phyloP scores from a whole-genome alignment of 257 asterid genomes.

The Solanum ahanhuiri region DNA sequence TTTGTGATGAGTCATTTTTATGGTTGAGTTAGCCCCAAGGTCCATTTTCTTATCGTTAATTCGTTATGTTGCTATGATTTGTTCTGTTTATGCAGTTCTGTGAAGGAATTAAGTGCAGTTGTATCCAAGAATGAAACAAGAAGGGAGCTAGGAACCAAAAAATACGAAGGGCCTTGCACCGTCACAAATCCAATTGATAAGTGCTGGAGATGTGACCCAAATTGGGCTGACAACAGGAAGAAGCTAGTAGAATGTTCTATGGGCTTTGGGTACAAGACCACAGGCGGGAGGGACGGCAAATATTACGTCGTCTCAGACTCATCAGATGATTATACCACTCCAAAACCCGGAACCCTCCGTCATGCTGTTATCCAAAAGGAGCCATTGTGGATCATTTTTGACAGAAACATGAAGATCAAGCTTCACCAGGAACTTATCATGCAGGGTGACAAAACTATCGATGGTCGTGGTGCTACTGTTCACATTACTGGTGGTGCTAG shows the following conservation, averaged over 20 bases:
- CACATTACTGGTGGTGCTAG: conserved; percentile 21
- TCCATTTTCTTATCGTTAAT: not conserved
- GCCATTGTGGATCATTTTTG: conserved; percentile 26
- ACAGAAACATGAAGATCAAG: conserved; percentile 10
- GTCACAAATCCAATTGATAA: conserved; percentile 44
- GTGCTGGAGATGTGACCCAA: conserved; percentile 28
- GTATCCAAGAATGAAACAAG: conserved; percentile 19
- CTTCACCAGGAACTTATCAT: conserved; percentile 20
- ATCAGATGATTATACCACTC: conserved; percentile 13
- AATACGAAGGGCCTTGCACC: conserved; percentile 31
- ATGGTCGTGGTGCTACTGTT: conserved; percentile 21
- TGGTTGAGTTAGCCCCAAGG: not conserved
- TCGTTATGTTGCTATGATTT: not conserved
- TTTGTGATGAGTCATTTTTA: not conserved
- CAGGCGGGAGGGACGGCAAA: conserved; percentile 15
- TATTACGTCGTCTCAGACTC: conserved; percentile 10
- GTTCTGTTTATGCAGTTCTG: not conserved
- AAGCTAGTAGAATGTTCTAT: conserved; percentile 20
- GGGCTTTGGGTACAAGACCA: conserved; percentile 27
- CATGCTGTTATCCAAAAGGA: conserved; percentile 26
- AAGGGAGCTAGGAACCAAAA: conserved; percentile 19
- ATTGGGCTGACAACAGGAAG: conserved; percentile 20
- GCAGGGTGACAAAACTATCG: conserved; percentile 18
- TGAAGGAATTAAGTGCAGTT: conserved; percentile 10
- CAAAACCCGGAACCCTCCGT: conserved; percentile 30